Conservation (phyloP, 2,329 filamentous ascomycete genomes). For the Ophiocordyceps camponoti-leonardi region DNA sequence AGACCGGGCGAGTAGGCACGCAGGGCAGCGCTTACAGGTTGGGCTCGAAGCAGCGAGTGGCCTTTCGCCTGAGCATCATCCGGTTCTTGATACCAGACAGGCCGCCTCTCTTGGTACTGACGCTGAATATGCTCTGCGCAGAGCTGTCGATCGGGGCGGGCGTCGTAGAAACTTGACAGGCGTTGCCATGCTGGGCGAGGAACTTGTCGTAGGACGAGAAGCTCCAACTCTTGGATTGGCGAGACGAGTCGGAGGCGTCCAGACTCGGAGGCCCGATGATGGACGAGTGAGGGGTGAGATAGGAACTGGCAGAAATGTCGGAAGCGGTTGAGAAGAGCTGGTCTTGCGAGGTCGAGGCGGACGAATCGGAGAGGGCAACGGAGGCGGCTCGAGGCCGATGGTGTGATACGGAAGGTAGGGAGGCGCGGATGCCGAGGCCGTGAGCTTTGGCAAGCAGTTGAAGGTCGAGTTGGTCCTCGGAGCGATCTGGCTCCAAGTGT, state of each 20-base stretch:
- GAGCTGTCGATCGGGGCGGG: slow-evolving; percentile 13
- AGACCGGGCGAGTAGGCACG: neutral
- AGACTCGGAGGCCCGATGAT: slow-evolving; percentile 12
- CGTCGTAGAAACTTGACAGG: slow-evolving; percentile 22
- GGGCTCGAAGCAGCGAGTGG: slow-evolving; percentile 13
- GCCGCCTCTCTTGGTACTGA: slow-evolving; percentile 23
- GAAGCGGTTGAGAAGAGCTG: slow-evolving; percentile 28
- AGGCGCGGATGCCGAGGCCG: slow-evolving; percentile 16
- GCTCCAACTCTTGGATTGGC: slow-evolving; percentile 17
- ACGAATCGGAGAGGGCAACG: slow-evolving; percentile 24
- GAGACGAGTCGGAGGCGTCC: slow-evolving; percentile 1
- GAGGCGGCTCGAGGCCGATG: slow-evolving; percentile 16
- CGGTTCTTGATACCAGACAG: slow-evolving; percentile 24
- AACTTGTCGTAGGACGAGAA: slow-evolving; percentile 37
- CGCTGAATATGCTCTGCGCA: slow-evolving; percentile 24
- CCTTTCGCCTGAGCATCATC: slow-evolving; percentile 24
- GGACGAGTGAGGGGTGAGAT: slow-evolving; percentile 25
- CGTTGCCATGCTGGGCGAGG: slow-evolving; percentile 24
- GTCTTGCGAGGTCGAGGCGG: slow-evolving; percentile 20
- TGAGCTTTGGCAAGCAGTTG: slow-evolving; percentile 17
- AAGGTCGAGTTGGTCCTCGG: slow-evolving; percentile 22
- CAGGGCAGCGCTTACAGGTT: slow-evolving; percentile 10
- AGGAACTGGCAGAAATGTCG: slow-evolving; percentile 21
- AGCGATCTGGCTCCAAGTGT: slow-evolving; percentile 11
- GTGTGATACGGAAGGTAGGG: slow-evolving; percentile 9